Conservation (phyloP, 1,284 basidiomycete genomes). For the Bondarzewia mesenterica region DNA sequence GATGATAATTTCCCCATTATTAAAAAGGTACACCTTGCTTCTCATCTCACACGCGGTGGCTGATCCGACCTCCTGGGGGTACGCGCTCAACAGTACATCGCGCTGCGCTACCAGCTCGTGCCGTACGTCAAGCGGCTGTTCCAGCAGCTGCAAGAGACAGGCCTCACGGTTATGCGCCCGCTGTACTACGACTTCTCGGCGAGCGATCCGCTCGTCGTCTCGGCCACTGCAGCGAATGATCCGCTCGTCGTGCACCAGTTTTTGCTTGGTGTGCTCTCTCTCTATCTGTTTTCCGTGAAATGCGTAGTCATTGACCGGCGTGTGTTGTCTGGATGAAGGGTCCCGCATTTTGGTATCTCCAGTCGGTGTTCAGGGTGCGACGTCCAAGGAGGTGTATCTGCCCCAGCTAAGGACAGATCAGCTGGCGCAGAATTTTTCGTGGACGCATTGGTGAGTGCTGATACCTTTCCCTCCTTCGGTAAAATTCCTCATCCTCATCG, state of each 20-base stretch:
- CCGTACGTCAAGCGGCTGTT: slow-evolving; percentile 31
- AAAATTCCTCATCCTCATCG: neutral
- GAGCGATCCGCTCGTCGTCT: slow-evolving; percentile 23
- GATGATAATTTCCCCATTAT: slow-evolving; percentile 31
- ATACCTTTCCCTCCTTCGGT: neutral
- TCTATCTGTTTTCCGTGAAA: neutral
- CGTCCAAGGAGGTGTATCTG: slow-evolving; percentile 27
- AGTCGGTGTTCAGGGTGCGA: slow-evolving; percentile 24
- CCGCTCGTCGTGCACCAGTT: slow-evolving; percentile 28
- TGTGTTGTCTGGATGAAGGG: slow-evolving; percentile 16
- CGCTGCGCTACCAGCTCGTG: slow-evolving; percentile 28
- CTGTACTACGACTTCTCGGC: slow-evolving; percentile 30
- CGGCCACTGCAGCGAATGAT: slow-evolving; percentile 26
- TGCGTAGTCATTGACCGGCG: neutral
- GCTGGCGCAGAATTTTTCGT: slow-evolving; percentile 8
- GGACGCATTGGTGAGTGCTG: slow-evolving; percentile 1
- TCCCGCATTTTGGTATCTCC: slow-evolving; percentile 29
- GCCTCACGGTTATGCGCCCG: slow-evolving; percentile 29
- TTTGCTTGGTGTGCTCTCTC: slow-evolving; percentile 25
- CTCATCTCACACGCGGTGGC: too few species aligned
- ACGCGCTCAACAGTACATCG: slow-evolving; percentile 32
- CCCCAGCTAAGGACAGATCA: slow-evolving; percentile 20
- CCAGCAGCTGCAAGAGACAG: slow-evolving; percentile 25
- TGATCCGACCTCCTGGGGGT: neutral
- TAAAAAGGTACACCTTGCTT: slow-evolving; percentile 22